Conservation (phyloP, 148 eudicot genomes). For the Cornus florida region DNA sequence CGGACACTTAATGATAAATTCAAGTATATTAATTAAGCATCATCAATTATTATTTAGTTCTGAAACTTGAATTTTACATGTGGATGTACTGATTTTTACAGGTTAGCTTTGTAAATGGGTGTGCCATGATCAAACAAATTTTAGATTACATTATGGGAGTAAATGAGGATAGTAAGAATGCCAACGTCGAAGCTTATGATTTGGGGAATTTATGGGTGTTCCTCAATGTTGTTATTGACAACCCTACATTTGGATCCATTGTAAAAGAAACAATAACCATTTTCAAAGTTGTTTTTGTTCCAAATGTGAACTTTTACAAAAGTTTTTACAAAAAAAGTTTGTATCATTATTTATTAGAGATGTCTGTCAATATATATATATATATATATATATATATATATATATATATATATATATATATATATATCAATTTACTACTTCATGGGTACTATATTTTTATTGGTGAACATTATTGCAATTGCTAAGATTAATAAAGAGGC, state of each 20-base stretch:
- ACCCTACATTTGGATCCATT: constrained; percentile 95
- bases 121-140: constrained; percentile 76
- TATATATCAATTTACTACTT: background rate
- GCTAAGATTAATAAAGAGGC: constrained; percentile 55
- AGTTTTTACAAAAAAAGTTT: constrained; percentile 85
- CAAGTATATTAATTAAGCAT: too few species aligned
- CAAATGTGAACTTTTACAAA: constrained; percentile 60
- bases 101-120: constrained; percentile 94
- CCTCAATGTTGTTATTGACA: constrained; percentile 94
- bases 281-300: constrained; percentile 76
- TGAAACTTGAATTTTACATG: background rate
- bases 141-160: constrained; percentile 48
- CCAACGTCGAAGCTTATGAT: constrained; percentile 60
- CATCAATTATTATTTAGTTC: background rate
- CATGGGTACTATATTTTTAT: background rate
- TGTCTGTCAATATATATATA: background rate
- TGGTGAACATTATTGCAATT: constrained; percentile 22
- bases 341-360: background rate
- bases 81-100: constrained; percentile 20
- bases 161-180: constrained; percentile 73
- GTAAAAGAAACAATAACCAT: constrained; percentile 90
- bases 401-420: too few species aligned
- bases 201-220: constrained; percentile 93
- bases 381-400: too few species aligned
- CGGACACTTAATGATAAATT: constrained; percentile 49